phyloP scores from a whole-genome alignment of 768 basidiomycete genomes.

The Auriscalpium vulgare region DNA sequence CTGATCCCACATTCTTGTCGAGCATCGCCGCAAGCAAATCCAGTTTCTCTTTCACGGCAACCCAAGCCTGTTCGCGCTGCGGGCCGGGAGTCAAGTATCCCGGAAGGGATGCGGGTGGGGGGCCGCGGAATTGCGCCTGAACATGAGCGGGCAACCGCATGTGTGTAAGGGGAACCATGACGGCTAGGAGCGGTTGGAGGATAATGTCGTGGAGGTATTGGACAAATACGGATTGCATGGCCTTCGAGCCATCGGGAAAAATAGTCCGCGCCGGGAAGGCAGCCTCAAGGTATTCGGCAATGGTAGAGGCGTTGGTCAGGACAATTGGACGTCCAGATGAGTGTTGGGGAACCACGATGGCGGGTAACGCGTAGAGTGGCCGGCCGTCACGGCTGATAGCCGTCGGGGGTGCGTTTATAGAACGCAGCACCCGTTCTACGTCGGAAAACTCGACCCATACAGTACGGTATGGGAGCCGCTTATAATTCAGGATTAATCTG shows the following conservation, averaged over 20 bases:
- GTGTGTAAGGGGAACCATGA: constrained; percentile 64
- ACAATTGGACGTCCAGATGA: constrained; percentile 39
- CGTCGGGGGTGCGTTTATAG: constrained; percentile 53
- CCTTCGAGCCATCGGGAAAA: constrained; percentile 62
- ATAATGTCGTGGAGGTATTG: constrained; percentile 63
- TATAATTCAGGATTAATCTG: constrained; percentile 73
- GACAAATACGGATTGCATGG: constrained; percentile 61
- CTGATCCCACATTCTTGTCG: constrained; percentile 55
- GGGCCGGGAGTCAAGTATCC: constrained; percentile 24
- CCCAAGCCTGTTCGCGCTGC: constrained; percentile 59
- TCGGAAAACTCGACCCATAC: constrained; percentile 66
- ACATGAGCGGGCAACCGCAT: constrained; percentile 49
- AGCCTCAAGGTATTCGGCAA: constrained; percentile 66
- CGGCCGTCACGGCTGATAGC: constrained; percentile 45
- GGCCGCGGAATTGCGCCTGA: constrained; percentile 39
- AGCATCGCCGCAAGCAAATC: constrained; percentile 54
- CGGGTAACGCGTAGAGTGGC: constrained; percentile 62
- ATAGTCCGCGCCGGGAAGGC: constrained; percentile 63
- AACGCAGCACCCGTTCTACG: constrained; percentile 50
- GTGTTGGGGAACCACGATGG: constrained; percentile 51
- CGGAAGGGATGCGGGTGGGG: constrained; percentile 10
- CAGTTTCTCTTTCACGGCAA: constrained; percentile 57
- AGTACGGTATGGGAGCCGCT: constrained; percentile 62
- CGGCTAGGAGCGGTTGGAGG: constrained; percentile 55
- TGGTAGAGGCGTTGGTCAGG: constrained; percentile 50